These are phyloP conservation scores for Artemisia argyi DNA, from an alignment of 129 eudicot species.

Conservation along the genomic window DNA sequence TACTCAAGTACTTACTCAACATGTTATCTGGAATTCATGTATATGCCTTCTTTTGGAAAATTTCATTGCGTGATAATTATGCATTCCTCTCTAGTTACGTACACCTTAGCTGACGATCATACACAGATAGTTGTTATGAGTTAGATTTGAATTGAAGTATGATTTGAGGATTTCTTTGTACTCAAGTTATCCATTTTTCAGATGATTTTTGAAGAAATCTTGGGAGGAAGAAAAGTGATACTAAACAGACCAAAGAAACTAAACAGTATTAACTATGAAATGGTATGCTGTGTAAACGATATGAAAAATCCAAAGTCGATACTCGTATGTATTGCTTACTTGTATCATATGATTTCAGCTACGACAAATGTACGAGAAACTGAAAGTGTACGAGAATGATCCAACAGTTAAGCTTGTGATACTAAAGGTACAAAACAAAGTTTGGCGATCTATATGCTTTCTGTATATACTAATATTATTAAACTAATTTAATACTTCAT, in stretches of 20 bases:
- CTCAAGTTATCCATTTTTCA: constrained; percentile 3
- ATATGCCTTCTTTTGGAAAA: no score
- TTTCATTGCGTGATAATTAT: no score
- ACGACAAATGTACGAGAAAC: constrained; percentile 23
- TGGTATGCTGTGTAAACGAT: constrained; percentile 22
- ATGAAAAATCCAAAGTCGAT: background rate
- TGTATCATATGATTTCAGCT: constrained; percentile 29
- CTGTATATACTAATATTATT: no score
- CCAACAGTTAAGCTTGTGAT: constrained; percentile 41
- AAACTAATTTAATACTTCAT: no score
- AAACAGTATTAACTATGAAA: constrained; percentile 44
- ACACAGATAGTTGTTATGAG: no score
- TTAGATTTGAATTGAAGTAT: background rate
- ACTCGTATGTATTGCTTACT: background rate
- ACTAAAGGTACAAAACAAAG: constrained; percentile 31
- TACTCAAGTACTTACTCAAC: no score
- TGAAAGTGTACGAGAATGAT: constrained; percentile 44
- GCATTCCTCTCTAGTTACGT: no score
- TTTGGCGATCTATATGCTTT: no score
- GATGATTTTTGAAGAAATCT: constrained; percentile 41
- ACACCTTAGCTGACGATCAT: background rate
- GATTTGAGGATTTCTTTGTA: background rate
- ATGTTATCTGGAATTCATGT: no score
- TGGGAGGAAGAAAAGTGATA: constrained; percentile 39
- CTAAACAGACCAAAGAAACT: constrained; percentile 47